phyloP scores from a whole-genome alignment of 2,329 filamentous ascomycete species.

The Cladosporium sp. region DNA sequence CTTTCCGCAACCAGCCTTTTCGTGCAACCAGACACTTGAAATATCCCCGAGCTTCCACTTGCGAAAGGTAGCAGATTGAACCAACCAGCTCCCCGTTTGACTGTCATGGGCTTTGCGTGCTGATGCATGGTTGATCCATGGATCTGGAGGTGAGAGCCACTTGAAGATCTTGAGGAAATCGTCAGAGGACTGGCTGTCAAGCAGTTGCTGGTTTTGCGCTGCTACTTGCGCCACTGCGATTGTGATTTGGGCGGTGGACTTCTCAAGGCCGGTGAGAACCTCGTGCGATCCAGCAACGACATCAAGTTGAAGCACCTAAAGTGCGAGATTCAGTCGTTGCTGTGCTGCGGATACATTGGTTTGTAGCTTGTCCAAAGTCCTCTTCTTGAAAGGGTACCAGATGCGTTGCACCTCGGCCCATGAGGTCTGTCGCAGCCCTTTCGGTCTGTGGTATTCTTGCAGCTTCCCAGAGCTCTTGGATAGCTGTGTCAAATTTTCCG shows the following conservation, averaged over 20 bases:
- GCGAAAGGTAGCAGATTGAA: too few species aligned
- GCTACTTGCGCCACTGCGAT: not conserved
- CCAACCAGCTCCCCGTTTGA: conserved; percentile 16
- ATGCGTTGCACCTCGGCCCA: conserved; percentile 7
- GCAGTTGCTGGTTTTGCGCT: not conserved
- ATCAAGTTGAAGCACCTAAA: too few species aligned
- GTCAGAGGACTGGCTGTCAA: conserved; percentile 12
- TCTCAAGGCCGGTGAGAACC: too few species aligned
- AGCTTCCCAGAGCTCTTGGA: conserved; percentile 8
- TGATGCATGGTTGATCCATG: conserved; percentile 18
- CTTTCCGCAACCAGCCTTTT: conserved; percentile 23
- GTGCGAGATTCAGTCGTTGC: too few species aligned
- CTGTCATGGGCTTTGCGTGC: conserved; percentile 14
- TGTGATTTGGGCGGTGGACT: too few species aligned
- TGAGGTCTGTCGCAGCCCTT: conserved; percentile 11
- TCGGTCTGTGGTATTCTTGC: conserved; percentile 7
- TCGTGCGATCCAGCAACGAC: too few species aligned
- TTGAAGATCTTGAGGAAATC: conserved; percentile 14
- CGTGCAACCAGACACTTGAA: conserved; percentile 19
- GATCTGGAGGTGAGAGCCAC: conserved; percentile 22
- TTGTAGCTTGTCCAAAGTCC: too few species aligned
- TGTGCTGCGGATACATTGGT: too few species aligned
- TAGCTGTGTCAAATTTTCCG: conserved; percentile 10
- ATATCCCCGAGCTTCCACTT: conserved; percentile 16
- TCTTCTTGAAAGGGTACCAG: too few species aligned